A percentile compares a stretch with the other conserved stretches of the same genome.
These are phyloP conservation scores for Acarospora socialis DNA, from an alignment of 2,329 filamentous ascomycete genomes.

Conservation along the genomic window DNA sequence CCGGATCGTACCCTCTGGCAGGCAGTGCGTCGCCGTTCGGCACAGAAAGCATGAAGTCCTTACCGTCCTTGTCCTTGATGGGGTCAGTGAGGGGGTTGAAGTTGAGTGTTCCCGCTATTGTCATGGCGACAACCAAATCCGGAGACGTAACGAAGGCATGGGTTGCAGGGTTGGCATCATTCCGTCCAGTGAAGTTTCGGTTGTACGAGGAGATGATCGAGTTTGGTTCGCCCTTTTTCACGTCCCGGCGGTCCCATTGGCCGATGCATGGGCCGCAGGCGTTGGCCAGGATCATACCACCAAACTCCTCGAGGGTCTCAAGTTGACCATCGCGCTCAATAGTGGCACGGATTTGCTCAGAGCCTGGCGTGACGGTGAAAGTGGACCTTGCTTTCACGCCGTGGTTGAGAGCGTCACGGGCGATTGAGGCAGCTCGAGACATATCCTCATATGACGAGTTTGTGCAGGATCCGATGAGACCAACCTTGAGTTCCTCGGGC, in stretches of 20 bases:
- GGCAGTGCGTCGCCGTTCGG: constrained; percentile 76
- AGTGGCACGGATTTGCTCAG: constrained; percentile 90
- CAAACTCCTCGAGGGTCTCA: constrained; percentile 89
- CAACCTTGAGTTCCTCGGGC: constrained; percentile 93
- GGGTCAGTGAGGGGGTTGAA: constrained; percentile 94
- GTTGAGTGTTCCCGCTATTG: constrained; percentile 67
- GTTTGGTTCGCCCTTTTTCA: constrained; percentile 91
- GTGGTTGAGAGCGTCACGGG: constrained; percentile 76
- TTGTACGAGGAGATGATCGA: constrained; percentile 98
- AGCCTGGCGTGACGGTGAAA: constrained; percentile 92
- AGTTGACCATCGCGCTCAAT: constrained; percentile 84
- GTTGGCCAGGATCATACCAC: constrained; percentile 87
- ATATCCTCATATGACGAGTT: constrained; percentile 86
- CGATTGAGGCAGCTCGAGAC: constrained; percentile 83
- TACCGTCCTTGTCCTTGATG: constrained; percentile 89
- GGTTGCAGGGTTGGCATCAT: constrained; percentile 88
- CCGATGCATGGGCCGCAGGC: constrained; percentile 88
- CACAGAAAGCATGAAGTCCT: constrained; percentile 76
- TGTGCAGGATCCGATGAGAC: constrained; percentile 95
- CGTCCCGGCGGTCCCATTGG: constrained; percentile 88
- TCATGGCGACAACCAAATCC: constrained; percentile 76
- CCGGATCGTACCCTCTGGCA: constrained; percentile 69
- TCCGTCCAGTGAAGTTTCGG: constrained; percentile 98
- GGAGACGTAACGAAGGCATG: constrained; percentile 89
- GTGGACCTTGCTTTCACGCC: constrained; percentile 85